Conservation (phyloP, 306 rosid genomes). For the Medicago arabica region DNA sequence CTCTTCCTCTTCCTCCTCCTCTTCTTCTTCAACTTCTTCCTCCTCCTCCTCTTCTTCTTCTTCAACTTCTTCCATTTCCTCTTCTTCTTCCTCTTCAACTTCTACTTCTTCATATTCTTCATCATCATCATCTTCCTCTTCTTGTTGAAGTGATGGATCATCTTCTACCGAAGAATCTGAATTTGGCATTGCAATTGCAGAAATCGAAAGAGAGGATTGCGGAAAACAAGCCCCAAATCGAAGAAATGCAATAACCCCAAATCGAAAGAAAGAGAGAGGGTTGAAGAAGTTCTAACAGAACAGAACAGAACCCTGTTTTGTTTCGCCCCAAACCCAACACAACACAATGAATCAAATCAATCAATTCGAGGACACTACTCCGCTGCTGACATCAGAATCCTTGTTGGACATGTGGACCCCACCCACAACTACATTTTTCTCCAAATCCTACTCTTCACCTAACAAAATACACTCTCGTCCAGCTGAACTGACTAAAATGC, state of each 20-base stretch:
- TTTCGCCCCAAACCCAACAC: not conserved
- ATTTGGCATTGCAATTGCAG: constrained; percentile 43
- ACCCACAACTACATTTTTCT: not conserved
- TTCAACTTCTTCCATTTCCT: constrained; percentile 25
- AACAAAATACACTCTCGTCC: too few relatives aligned
- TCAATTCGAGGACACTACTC: not conserved
- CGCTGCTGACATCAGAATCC: not conserved
- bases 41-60: constrained; percentile 5
- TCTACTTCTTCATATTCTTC: constrained; percentile 29
- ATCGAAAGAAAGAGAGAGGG: not conserved
- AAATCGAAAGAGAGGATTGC: not conserved
- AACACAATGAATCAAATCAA: not conserved
- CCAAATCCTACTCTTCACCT: too few relatives aligned
- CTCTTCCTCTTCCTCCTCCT: constrained; percentile 1
- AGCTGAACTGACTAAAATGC: too few relatives aligned
- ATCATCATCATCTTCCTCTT: not conserved
- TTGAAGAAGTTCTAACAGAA: too few relatives aligned
- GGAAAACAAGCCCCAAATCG: not conserved
- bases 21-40: constrained; percentile 3
- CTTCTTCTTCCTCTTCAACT: constrained; percentile 11
- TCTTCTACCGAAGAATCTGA: constrained; percentile 33
- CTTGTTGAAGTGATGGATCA: constrained; percentile 44
- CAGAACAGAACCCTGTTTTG: too few relatives aligned
- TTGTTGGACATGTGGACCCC: constrained; percentile 1
- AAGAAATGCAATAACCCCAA: not conserved